Base-by-base conservation (phyloP, 306 rosid genomes). In the Rubus idaeus region DNA sequence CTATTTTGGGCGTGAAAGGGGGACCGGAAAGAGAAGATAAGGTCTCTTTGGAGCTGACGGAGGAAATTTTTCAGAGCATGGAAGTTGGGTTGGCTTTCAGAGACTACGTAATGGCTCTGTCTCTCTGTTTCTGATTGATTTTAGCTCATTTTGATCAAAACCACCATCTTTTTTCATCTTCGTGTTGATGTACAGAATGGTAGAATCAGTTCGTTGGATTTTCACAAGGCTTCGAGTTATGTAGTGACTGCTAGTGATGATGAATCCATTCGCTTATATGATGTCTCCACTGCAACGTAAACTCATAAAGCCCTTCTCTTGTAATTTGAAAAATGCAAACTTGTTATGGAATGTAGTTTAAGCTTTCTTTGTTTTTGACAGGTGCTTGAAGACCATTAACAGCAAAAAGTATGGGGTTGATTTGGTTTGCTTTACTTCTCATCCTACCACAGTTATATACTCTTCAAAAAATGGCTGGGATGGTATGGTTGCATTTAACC, bases 391-490 rank as follows among this genome's bases (percentile, higher is more conserved):
- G 96, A 91, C 97, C 77, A 95, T 95, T 77, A 95, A 95, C 83
- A 95, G 97, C 87, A 95, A 95, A 83, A 95, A 95, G 77, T 95
- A 95, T 75, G 98, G 98, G 71, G 97, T 95, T 82, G 98, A 92
- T 77, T 85, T 95, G 79, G 97, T 95, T 87, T 89, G 93, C 91
- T 95, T 90, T 71, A 92, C 98, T 74, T 88, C 97, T 77, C 97
- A 95, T 83, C 97, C 98, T 44, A 90, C 97, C 69, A 95, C 97
- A 13, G 98, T 95, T 71, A 95, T 95, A 60, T 95, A 95, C 86
- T 95, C 98, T 57, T 95, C 98, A 3, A 90, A 90, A 91, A 95
- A 95, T 83, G 98, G 98, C 50, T 92, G 98, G 98, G 98, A 95
- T 79, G 98, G 98, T 90, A 86, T 45, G 91, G 56, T 42, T 55